A percentile compares a stretch with the other conserved stretches of the same genome.
Evolutionary conservation across 352 stramenopile genomes (phyloP).

Genomic region (Pythium sp.): DNA sequence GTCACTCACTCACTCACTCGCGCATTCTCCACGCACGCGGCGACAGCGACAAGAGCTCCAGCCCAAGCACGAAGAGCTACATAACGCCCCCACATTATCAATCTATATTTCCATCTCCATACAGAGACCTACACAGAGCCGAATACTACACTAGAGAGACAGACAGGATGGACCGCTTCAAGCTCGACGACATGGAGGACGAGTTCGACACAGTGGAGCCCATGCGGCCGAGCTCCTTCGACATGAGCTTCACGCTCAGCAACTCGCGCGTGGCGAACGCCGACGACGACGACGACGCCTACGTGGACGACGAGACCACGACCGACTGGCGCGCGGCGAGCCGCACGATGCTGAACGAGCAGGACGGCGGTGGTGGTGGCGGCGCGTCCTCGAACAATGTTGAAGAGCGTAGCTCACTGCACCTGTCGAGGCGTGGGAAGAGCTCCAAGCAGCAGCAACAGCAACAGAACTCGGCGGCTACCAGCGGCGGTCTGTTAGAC

Average conservation of each 20-base stretch:
- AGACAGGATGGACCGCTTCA: constrained; percentile 77
- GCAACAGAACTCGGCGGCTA: neutral
- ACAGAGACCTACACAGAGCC: neutral
- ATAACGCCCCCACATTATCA: neutral
- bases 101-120: neutral
- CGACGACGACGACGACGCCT: constrained; percentile 21
- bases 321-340: constrained; percentile 17
- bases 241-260: constrained; percentile 84
- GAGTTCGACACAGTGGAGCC: constrained; percentile 81
- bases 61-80: neutral
- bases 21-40: neutral
- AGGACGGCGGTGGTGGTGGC: neutral
- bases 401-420: constrained; percentile 12
- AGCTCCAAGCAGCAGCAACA: constrained; percentile 1
- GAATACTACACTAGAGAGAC: neutral
- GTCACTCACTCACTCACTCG: constrained; percentile 4
- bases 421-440: constrained; percentile 12
- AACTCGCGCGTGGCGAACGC: constrained; percentile 36
- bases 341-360: constrained; percentile 15
- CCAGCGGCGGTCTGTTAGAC: neutral
- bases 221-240: constrained; percentile 85
- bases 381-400: neutral
- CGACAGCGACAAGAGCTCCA: neutral
- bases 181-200: constrained; percentile 73
- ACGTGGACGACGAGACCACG: constrained; percentile 23